A percentile compares a stretch with the other conserved stretches of the same genome.
These are phyloP conservation scores for Diversispora epigaea DNA, from an alignment of 192 early-diverging fungal genomes.

Conservation along the genomic window DNA sequence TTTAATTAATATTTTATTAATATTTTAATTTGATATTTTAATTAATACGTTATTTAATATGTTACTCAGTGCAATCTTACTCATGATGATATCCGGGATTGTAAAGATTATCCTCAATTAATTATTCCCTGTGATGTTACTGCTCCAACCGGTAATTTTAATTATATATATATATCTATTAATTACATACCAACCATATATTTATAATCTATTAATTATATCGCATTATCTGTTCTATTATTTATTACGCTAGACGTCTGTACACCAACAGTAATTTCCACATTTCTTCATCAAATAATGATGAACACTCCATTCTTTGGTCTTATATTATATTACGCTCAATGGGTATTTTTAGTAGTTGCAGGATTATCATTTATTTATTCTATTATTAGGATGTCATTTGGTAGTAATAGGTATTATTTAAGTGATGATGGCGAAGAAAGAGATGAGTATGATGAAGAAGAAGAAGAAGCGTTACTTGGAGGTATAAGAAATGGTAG, in stretches of 20 bases:
- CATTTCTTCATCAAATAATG: conserved; percentile 46
- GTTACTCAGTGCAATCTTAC: conserved; percentile 55
- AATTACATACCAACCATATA: too few relatives aligned
- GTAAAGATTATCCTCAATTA: conserved; percentile 45
- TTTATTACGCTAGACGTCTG: conserved; percentile 44
- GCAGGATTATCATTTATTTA: conserved; percentile 44
- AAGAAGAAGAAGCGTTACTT: conserved; percentile 33
- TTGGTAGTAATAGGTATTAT: conserved; percentile 36
- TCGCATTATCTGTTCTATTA: not conserved
- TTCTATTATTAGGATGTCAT: conserved; percentile 38
- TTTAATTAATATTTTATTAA: too few relatives aligned
- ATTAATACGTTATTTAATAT: too few relatives aligned
- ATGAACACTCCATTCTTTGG: conserved; percentile 56
- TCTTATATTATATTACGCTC: conserved; percentile 51
- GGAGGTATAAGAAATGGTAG: too few relatives aligned
- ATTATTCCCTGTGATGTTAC: conserved; percentile 59
- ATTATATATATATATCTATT: too few relatives aligned
- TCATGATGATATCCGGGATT: conserved; percentile 39
- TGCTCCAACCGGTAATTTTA: conserved; percentile 41
- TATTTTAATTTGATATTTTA: too few relatives aligned
- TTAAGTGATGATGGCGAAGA: too few relatives aligned
- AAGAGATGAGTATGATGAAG: conserved; percentile 36
- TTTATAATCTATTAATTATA: too few relatives aligned
- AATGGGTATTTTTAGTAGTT: conserved; percentile 53
- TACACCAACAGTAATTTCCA: conserved; percentile 57